phyloP scores from a whole-genome alignment of 2,329 filamentous ascomycete genomes.

The Aspergillus ruber region DNA sequence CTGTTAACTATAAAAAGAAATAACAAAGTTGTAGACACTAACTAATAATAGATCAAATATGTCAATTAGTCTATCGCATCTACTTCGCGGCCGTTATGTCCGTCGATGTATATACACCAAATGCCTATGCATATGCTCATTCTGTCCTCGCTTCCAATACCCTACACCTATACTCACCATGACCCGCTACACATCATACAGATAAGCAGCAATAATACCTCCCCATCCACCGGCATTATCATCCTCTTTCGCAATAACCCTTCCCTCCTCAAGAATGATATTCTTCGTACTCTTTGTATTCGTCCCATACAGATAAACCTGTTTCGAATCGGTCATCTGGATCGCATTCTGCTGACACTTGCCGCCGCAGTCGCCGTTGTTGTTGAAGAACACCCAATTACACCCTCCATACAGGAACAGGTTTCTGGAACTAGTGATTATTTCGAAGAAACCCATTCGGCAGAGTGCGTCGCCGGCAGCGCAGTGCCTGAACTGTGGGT shows the following conservation, averaged over 20 bases:
- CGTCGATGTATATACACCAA: no score
- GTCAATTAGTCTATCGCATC: no score
- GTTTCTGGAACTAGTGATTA: conserved; percentile 22
- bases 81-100: no score
- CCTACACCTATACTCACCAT: not conserved
- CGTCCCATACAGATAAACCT: conserved; percentile 23
- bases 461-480: conserved; percentile 25
- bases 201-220: conserved; percentile 27
- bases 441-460: conserved; percentile 29
- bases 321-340: conserved; percentile 17
- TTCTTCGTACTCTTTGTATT: conserved; percentile 25
- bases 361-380: conserved; percentile 19
- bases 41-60: no score
- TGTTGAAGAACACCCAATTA: conserved; percentile 37
- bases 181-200: conserved; percentile 11
- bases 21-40: no score
- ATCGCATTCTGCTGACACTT: conserved; percentile 35
- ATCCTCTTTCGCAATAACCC: conserved; percentile 17
- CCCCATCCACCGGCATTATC: conserved; percentile 31
- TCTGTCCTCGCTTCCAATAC: not conserved
- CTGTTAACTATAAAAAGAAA: no score
- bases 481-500: conserved; percentile 24
- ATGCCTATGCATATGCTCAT: no score
- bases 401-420: conserved; percentile 35
- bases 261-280: conserved; percentile 20